phyloP scores from a whole-genome alignment of 345 rosid species.

The Bruguiera parviflora region DNA sequence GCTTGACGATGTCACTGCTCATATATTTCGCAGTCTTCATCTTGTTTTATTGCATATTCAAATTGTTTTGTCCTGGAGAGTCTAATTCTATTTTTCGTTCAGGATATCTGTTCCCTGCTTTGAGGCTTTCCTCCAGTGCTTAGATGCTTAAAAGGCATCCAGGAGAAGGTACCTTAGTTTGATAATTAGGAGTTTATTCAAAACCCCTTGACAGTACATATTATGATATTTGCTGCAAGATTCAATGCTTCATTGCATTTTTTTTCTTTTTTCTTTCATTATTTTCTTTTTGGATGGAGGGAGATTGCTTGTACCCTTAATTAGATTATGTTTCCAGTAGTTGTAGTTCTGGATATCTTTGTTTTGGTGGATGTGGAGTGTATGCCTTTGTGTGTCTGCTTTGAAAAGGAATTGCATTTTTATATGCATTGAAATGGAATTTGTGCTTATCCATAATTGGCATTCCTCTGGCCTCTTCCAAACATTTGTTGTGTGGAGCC shows the following conservation, averaged over 20 bases:
- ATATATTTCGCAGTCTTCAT: conserved; percentile 2
- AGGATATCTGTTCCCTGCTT: conserved; percentile 73
- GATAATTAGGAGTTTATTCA: conserved; percentile 57
- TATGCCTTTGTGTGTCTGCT: too few species aligned
- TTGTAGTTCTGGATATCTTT: too few species aligned
- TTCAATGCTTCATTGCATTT: not conserved
- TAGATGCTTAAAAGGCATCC: conserved; percentile 79
- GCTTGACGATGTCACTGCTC: not conserved
- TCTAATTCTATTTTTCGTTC: conserved; percentile 83
- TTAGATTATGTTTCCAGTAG: too few species aligned
- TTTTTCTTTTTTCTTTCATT: not conserved
- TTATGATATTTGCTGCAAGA: conserved; percentile 10
- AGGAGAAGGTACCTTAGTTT: conserved; percentile 98
- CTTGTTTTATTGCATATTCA: conserved; percentile 7
- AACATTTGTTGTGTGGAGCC: not conserved
- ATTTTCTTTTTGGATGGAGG: not conserved
- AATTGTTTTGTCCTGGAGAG: conserved; percentile 37
- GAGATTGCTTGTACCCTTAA: too few species aligned
- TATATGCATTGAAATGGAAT: too few species aligned
- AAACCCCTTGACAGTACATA: conserved; percentile 28
- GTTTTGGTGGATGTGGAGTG: too few species aligned
- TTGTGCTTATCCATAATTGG: not conserved
- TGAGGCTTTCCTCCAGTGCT: conserved; percentile 78
- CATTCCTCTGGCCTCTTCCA: not conserved
- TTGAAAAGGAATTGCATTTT: too few species aligned